These are phyloP conservation scores for Closterium sp. DNA, from an alignment of 139 green algal genomes.

Conservation along the genomic window DNA sequence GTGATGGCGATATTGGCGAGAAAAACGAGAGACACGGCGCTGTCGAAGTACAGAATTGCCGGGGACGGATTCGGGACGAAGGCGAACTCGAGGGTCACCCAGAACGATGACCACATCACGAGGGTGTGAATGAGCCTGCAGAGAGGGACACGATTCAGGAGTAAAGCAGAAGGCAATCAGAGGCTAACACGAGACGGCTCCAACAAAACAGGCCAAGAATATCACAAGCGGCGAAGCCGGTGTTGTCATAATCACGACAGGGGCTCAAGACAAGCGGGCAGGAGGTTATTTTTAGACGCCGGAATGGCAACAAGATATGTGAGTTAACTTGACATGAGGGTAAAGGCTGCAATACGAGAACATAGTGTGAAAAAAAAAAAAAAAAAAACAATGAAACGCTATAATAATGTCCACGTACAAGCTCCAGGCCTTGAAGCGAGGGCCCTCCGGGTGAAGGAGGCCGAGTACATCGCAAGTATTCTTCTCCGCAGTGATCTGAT, in stretches of 20 bases:
- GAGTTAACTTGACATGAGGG: background rate
- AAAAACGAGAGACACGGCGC: background rate
- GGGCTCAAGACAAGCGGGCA: no score
- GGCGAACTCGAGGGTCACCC: background rate
- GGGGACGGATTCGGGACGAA: background rate
- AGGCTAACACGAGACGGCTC: no score
- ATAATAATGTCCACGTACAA: background rate
- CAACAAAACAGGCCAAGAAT: no score
- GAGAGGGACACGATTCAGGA: background rate
- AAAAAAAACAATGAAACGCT: background rate
- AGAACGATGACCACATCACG: background rate
- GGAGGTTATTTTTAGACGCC: no score
- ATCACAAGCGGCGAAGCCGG: no score
- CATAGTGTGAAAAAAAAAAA: background rate
- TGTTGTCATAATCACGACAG: no score
- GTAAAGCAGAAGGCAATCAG: background rate
- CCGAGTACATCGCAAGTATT: background rate
- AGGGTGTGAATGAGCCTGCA: background rate
- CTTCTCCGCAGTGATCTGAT: background rate
- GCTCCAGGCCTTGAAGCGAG: background rate
- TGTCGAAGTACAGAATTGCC: background rate
- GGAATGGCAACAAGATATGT: no score
- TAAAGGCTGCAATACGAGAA: background rate
- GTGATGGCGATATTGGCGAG: background rate
- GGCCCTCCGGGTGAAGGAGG: background rate